Evolutionary conservation across 2,329 filamentous ascomycete species (phyloP).

Genomic region (Neurospora sp.): DNA sequence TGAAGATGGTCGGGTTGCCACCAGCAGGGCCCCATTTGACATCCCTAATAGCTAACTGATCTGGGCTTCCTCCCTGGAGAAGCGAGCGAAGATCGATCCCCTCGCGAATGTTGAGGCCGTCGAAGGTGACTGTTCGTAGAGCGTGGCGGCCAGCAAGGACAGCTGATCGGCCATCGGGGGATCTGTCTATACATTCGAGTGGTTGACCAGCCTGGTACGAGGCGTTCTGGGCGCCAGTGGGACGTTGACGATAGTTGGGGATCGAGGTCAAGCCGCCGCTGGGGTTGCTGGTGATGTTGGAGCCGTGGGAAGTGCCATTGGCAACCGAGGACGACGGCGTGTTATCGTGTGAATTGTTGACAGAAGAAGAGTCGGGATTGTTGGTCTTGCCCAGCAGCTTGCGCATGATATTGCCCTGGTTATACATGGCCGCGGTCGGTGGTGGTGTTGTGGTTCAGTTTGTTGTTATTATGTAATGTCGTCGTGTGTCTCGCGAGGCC

Average conservation of each 20-base stretch:
- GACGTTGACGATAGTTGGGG: conserved; percentile 33
- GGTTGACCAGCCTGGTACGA: conserved; percentile 41
- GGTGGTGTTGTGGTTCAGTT: not conserved
- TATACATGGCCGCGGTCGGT: conserved; percentile 16
- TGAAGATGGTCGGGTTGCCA: conserved; percentile 46
- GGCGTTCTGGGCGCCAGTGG: conserved; percentile 46
- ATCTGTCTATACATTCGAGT: conserved; percentile 48
- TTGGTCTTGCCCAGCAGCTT: conserved; percentile 47
- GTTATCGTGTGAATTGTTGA: conserved; percentile 25
- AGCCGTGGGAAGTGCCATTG: conserved; percentile 25
- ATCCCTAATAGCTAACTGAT: conserved; percentile 55
- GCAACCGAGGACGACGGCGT: not conserved
- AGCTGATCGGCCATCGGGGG: conserved; percentile 44
- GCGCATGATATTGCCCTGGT: conserved; percentile 48
- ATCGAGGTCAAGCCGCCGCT: conserved; percentile 16
- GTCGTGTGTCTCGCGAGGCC: not conserved
- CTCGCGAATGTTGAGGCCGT: conserved; percentile 44
- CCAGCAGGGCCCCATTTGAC: conserved; percentile 45
- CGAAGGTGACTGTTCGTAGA: conserved; percentile 49
- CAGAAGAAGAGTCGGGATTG: conserved; percentile 28
- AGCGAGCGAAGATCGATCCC: conserved; percentile 46
- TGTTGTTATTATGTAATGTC: not conserved
- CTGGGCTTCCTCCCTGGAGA: conserved; percentile 35
- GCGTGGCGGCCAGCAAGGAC: conserved; percentile 51
- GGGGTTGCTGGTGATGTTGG: conserved; percentile 37